Evolutionary conservation across 2,329 filamentous ascomycete species (phyloP), one percentile per base, ranked within the genome.

Genomic region (Trichoderma sp.): DNA sequence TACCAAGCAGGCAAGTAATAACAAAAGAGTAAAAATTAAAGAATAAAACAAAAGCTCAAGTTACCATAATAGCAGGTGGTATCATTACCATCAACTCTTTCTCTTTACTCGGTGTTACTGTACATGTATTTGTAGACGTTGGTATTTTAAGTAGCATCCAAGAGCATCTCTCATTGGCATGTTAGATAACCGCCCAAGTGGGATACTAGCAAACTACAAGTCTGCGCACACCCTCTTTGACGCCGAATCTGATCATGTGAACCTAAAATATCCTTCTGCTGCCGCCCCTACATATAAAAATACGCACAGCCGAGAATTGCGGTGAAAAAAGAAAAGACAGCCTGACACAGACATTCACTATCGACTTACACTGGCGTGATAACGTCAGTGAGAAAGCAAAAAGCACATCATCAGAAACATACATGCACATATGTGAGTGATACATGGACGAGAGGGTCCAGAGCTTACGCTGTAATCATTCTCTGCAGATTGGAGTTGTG

Each of bases 401-500:
- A 31, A 60, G 50, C 50, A 56, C 50, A 56, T 56, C 50, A 56
- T 56, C 21, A 53, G 27, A 60, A 29, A 18, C 59, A 33, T 18
- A 16, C 59, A 35, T 21, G 29, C 31, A 63, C 31, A 65, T 27
- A 41, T 45, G 35, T 24, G 18, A 24, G 14, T 31, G 12, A 67
- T 50, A 31, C 16, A 24, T 6, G 41, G 21, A 50, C 21, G 18
- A 31, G 24, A n/a, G 3, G 27, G 21, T 8, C 21, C 16, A 62
- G 38, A 2, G n/a, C 16, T 45, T 45, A 45, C 18, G 56, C 38
- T 72, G 35, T 72, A 35, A 62, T 60, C 29, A 67, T 69, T 69
- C 53, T 62, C 68, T 71, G 31, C 53, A 45, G 33, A 71, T 71
- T 71, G 69, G 69, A 72, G 69, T 72, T 64, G 59, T 64, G 69